Conservation (phyloP, 257 asterid genomes). For the Gentiana dahurica region DNA sequence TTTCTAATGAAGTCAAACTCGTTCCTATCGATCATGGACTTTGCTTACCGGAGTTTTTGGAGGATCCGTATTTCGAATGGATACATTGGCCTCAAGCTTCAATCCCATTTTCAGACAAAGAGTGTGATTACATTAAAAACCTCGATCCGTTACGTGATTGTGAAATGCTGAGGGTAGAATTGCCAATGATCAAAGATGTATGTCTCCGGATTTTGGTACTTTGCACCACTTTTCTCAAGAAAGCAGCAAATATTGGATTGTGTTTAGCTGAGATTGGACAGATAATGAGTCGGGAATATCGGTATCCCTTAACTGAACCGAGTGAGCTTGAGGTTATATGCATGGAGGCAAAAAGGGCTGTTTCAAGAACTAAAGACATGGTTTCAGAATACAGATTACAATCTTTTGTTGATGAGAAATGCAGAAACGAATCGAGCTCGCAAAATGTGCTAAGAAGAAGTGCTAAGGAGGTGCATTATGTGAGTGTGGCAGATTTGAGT, state of each 20-base stretch:
- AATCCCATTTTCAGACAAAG: constrained; percentile 11
- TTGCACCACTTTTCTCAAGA: constrained; percentile 12
- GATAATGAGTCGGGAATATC: constrained; percentile 13
- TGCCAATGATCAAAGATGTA: constrained; percentile 16
- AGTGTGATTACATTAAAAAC: constrained; percentile 6
- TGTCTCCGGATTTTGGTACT: constrained; percentile 13
- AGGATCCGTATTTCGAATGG: constrained; percentile 18
- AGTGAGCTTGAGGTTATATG: constrained; percentile 14
- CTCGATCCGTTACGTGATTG: constrained; percentile 12
- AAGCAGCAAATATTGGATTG: constrained; percentile 13
- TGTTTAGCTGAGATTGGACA: constrained; percentile 14
- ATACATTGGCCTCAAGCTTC: constrained; percentile 18
- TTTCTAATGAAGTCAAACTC: constrained; percentile 10
- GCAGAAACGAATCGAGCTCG: neutral
- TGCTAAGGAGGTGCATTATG: constrained; percentile 8
- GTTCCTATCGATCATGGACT: constrained; percentile 18
- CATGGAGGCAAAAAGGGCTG: constrained; percentile 7
- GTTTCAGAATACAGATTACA: neutral
- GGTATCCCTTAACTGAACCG: constrained; percentile 4
- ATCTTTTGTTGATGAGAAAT: neutral
- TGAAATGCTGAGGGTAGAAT: constrained; percentile 11
- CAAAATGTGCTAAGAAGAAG: constrained; percentile 3
- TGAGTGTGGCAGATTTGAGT: constrained; percentile 8
- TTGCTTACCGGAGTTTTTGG: constrained; percentile 15
- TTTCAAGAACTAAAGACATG: neutral